These are phyloP conservation scores for Trichoderma guizhouense DNA, from an alignment of 2,329 filamentous ascomycete species.

Conservation along the genomic window DNA sequence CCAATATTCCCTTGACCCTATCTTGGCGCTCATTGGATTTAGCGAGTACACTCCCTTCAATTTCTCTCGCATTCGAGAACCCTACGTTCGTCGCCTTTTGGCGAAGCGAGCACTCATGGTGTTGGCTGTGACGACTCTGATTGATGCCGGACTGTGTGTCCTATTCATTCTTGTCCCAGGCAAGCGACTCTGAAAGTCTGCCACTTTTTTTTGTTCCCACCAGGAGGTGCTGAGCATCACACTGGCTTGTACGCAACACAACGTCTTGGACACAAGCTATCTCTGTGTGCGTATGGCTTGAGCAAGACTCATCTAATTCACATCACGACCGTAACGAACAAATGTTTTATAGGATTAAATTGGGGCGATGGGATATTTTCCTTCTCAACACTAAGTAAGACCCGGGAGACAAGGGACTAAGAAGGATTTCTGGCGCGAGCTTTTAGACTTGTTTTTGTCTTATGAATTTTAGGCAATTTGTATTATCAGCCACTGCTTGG, in stretches of 20 bases:
- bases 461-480: slow-evolving; percentile 27
- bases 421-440: slow-evolving; percentile 25
- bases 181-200: slow-evolving; percentile 60
- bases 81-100: slow-evolving; percentile 83
- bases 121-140: slow-evolving; percentile 67
- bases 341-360: slow-evolving; percentile 22
- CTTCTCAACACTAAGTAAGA: background rate
- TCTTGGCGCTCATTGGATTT: slow-evolving; percentile 81
- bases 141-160: slow-evolving; percentile 79
- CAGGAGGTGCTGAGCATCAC: background rate
- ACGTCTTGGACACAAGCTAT: background rate
- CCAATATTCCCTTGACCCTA: slow-evolving; percentile 91
- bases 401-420: background rate
- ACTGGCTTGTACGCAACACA: slow-evolving; percentile 6
- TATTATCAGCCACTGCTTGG: slow-evolving; percentile 22
- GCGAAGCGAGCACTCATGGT: slow-evolving; percentile 81
- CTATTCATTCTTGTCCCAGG: slow-evolving; percentile 95
- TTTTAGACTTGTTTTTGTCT: slow-evolving; percentile 19
- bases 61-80: slow-evolving; percentile 83
- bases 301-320: slow-evolving; percentile 18
- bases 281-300: background rate
- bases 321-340: slow-evolving; percentile 31
- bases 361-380: slow-evolving; percentile 3
- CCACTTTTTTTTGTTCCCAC: background rate
- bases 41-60: slow-evolving; percentile 97